phyloP scores from a whole-genome alignment of 108 stramenopile genomes.

The Fistulifera pelliculosa region DNA sequence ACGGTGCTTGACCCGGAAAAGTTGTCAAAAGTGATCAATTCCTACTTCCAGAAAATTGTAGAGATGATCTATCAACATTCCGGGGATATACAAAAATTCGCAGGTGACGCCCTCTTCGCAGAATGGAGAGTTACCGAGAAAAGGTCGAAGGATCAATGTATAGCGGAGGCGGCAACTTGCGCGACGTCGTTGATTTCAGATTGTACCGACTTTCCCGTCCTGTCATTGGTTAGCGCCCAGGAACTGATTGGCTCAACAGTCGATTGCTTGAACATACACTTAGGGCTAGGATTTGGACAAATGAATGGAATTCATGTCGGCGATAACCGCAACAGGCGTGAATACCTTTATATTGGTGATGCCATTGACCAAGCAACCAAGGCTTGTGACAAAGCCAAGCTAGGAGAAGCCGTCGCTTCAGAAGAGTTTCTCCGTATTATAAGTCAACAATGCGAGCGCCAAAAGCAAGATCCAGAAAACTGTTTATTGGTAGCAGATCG shows the following conservation, averaged over 20 bases:
- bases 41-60: conserved; percentile 66
- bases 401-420: conserved; percentile 31
- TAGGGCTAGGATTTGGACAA: conserved; percentile 34
- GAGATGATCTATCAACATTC: conserved; percentile 34
- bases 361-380: conserved; percentile 49
- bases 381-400: conserved; percentile 23
- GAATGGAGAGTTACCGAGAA: conserved; percentile 24
- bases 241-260: conserved; percentile 10
- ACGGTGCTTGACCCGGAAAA: conserved; percentile 49
- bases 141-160: conserved; percentile 28
- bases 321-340: conserved; percentile 21
- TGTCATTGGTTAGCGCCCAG: conserved; percentile 17
- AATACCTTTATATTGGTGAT: conserved; percentile 40
- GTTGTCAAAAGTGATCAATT: conserved; percentile 47
- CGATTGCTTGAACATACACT: conserved; percentile 51
- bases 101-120: conserved; percentile 30
- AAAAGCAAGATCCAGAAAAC: conserved; percentile 14
- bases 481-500: conserved; percentile 10
- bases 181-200: conserved; percentile 36
- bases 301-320: conserved; percentile 38
- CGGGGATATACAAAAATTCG: conserved; percentile 71
- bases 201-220: conserved; percentile 48
- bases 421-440: neutral
- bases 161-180: conserved; percentile 37
- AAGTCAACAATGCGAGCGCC: too few species aligned